Base-by-base conservation (phyloP, 805 yeast species). In the Ogataea kodamae region DNA sequence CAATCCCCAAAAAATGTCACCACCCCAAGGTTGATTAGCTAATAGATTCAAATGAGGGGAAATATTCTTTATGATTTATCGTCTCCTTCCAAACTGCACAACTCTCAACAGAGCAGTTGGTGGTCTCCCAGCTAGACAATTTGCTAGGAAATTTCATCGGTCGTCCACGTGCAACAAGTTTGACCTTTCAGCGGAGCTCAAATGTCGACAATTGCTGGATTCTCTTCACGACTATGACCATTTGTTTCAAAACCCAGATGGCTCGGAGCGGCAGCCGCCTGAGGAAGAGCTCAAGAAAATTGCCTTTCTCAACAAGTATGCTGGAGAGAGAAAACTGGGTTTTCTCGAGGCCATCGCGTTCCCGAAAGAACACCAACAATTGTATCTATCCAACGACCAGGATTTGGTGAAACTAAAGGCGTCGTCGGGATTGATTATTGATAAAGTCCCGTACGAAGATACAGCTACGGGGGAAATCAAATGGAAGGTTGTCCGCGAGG, bases 381-480 rank as follows among this genome's bases (percentile, higher is more conserved):
- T 80, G 48, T 78, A 68, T 53, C 58, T 69, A 41, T 76, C 72
- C 52, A 85, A 85, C 65, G 68, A 78, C 27, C 68, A 65, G 32
- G 82, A 75, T 55, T 70, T 84, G 50, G 61, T 62, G 43, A 70
- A 70, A 53, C 74, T 78, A 46, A 72, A 75, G 46, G 70, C 74
- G 13, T 61, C 70, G 15, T 74, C 80, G 22, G 79, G 81, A 30
- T 68, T 75, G 49, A 80, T 85, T 49, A 70, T 86, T 45, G 95
- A 85, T 59, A 85, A 85, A 62, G 75, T 85, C 39, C 95, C 95
- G 26, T 83, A 75, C 57, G 83, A 79, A 61, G 92, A 82, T 60
- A 78, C 81, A 25, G 66, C 76, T 23, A 78, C 85, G 11, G 95
- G 95, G 22, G 81, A 78, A 50, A 72, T 84, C 50, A 76, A 78